phyloP scores from a whole-genome alignment of 176 grass and related monocot species.

The bread wheat (Triticum aestivum) region IWGSC_CS_RefSeq_v2.1 NC_057808.1:505292629-505293128 shows the following conservation, averaged over 20 bases:
- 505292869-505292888: neutral
- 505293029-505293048: no score
- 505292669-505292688: constrained; percentile 14
- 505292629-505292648: neutral
- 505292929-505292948: neutral
- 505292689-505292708: neutral
- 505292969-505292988: neutral
- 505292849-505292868: neutral
- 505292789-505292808: neutral
- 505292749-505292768: neutral
- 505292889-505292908: neutral
- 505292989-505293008: neutral
- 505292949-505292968: neutral
- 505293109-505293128: no score
- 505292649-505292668: neutral
- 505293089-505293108: no score
- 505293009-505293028: no score
- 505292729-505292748: neutral
- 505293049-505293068: no score
- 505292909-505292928: neutral
- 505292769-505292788: neutral
- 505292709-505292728: neutral
- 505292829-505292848: neutral
- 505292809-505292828: neutral
- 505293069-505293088: no score